These are phyloP conservation scores for Tylopilus plumbeoviolaceoides DNA, from an alignment of 768 basidiomycete species.

Conservation along the genomic window DNA sequence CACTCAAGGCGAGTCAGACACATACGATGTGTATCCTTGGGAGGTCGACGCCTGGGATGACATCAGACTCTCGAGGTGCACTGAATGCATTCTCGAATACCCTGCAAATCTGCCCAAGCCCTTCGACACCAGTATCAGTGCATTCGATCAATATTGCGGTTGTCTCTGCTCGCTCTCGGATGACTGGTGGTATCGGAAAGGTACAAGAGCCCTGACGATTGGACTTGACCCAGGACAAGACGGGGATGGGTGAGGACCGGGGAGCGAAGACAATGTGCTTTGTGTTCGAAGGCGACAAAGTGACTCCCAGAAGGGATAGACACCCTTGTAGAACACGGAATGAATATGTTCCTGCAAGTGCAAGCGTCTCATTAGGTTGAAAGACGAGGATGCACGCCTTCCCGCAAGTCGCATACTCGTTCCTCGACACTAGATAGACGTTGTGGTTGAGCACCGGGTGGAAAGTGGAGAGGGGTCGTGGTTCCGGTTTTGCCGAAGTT, in stretches of 20 bases:
- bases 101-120: conserved; percentile 58
- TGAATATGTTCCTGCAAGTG: conserved; percentile 52
- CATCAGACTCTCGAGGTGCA: conserved; percentile 35
- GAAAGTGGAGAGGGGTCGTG: conserved; percentile 46
- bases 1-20: neutral
- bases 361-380: conserved; percentile 39
- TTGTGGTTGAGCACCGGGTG: conserved; percentile 29
- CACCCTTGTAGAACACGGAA: conserved; percentile 62
- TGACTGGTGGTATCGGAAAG: conserved; percentile 7
- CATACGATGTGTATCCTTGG: conserved; percentile 48
- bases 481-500: conserved; percentile 11
- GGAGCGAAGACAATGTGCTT: conserved; percentile 68
- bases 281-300: conserved; percentile 37
- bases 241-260: conserved; percentile 71
- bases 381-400: conserved; percentile 42
- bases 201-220: conserved; percentile 10
- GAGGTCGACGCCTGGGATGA: conserved; percentile 39
- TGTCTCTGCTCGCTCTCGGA: conserved; percentile 15
- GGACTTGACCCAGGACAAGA: conserved; percentile 33
- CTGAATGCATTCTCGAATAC: conserved; percentile 62
- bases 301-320: conserved; percentile 55
- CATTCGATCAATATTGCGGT: conserved; percentile 56
- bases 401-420: neutral
- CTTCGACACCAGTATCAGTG: conserved; percentile 57
- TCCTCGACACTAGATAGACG: neutral